Conservation (phyloP, 2,329 filamentous ascomycete genomes). For the Seiridium unicorne region DNA sequence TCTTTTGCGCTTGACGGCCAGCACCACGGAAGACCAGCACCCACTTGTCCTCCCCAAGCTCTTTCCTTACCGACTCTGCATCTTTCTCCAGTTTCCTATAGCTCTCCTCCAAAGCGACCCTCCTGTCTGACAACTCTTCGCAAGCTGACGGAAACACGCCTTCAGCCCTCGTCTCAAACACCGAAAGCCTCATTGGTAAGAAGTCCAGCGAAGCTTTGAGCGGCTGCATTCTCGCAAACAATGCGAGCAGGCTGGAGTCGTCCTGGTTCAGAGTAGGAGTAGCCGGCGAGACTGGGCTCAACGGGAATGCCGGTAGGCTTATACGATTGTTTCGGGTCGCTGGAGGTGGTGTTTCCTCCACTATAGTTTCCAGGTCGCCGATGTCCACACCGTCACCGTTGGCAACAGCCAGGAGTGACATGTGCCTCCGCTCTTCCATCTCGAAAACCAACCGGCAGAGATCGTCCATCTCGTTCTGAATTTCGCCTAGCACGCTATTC, state of each 20-base stretch:
- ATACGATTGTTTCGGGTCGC: conserved; percentile 62
- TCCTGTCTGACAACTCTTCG: conserved; percentile 78
- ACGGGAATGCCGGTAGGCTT: conserved; percentile 64
- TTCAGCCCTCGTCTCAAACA: conserved; percentile 78
- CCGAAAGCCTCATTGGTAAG: conserved; percentile 87
- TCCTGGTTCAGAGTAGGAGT: conserved; percentile 65
- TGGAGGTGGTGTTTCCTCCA: conserved; percentile 75
- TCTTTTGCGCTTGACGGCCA: conserved; percentile 87
- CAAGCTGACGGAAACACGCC: conserved; percentile 85
- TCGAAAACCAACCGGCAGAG: conserved; percentile 84
- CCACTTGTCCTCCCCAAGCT: conserved; percentile 94
- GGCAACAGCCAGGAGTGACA: conserved; percentile 63
- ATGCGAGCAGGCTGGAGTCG: conserved; percentile 80
- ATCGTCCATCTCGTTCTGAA: conserved; percentile 81
- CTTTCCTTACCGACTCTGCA: conserved; percentile 82
- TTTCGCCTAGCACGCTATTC: conserved; percentile 90
- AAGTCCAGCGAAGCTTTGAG: conserved; percentile 92
- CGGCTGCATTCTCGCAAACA: conserved; percentile 95
- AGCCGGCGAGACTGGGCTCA: conserved; percentile 60
- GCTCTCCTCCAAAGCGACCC: conserved; percentile 72
- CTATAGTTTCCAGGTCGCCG: conserved; percentile 86
- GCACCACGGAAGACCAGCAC: conserved; percentile 93
- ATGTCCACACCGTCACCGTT: conserved; percentile 72
- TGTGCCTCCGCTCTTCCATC: conserved; percentile 94
- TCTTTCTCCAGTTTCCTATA: conserved; percentile 89